phyloP scores from a whole-genome alignment of 495 filamentous ascomycete genomes.

The Astrothelium macrocarpum region DNA sequence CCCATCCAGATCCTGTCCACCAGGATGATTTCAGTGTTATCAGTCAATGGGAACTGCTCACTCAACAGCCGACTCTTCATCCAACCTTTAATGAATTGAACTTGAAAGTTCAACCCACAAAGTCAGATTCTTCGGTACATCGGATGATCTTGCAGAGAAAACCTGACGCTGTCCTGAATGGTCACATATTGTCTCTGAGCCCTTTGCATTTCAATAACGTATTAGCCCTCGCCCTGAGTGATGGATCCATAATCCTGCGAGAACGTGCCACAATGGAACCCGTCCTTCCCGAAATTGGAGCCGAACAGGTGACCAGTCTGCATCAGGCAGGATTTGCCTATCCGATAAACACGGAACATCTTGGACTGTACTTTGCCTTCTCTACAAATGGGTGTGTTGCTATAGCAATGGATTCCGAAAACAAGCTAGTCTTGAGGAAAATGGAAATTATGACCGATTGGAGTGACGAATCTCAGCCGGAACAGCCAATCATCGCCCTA shows the following conservation, averaged over 20 bases:
- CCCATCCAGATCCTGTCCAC: constrained; percentile 41
- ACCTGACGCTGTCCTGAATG: constrained; percentile 54
- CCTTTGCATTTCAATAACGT: constrained; percentile 56
- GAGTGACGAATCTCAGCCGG: constrained; percentile 15
- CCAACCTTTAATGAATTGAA: constrained; percentile 65
- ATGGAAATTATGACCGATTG: constrained; percentile 43
- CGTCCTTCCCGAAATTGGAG: constrained; percentile 51
- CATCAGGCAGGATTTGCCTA: constrained; percentile 68
- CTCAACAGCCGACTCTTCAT: constrained; percentile 51
- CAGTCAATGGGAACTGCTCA: constrained; percentile 66
- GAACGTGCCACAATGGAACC: constrained; percentile 59
- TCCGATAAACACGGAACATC: constrained; percentile 27
- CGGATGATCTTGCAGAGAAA: constrained; percentile 49
- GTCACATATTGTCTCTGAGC: constrained; percentile 57
- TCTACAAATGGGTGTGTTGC: constrained; percentile 66
- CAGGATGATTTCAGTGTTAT: constrained; percentile 58
- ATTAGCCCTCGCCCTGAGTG: constrained; percentile 59
- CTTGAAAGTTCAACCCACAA: constrained; percentile 47
- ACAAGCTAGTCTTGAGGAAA: constrained; percentile 49
- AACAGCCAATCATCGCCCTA: constrained; percentile 44
- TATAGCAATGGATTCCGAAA: constrained; percentile 54
- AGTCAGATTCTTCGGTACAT: not conserved
- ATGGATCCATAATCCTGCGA: constrained; percentile 69
- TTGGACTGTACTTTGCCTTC: constrained; percentile 40
- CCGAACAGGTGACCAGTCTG: constrained; percentile 54